Percentiles rank a stretch among this genome's conserved stretches.
Conservation (phyloP, 768 basidiomycete genomes). For the Suillus subalutaceus region DNA sequence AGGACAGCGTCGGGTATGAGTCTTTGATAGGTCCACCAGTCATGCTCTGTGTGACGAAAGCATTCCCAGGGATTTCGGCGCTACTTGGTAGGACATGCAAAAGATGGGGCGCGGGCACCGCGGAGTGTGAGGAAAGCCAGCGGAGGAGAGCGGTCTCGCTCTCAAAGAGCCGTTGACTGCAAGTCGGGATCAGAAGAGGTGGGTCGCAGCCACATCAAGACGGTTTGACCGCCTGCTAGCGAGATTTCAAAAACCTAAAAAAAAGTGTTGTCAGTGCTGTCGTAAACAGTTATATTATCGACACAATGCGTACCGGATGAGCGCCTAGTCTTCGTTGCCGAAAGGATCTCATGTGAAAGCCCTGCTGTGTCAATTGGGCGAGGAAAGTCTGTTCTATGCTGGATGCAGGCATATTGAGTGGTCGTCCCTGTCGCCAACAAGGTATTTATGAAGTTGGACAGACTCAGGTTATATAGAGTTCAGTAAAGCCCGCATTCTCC, state of each 20-base stretch:
- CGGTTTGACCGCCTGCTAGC: neutral
- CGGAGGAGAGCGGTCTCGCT: slow-evolving; percentile 4
- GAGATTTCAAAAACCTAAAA: slow-evolving; percentile 12
- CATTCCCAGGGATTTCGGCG: neutral
- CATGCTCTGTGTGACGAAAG: slow-evolving; percentile 4
- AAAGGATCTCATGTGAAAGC: slow-evolving; percentile 5
- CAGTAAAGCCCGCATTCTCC: neutral
- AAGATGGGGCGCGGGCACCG: slow-evolving; percentile 5
- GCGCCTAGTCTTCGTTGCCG: neutral
- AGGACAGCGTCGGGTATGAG: slow-evolving; percentile 6
- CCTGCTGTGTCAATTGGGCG: neutral
- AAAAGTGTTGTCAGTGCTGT: neutral
- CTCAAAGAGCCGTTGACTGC: slow-evolving; percentile 5
- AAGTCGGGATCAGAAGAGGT: neutral
- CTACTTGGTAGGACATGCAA: neutral
- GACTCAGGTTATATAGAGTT: neutral
- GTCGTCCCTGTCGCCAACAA: neutral
- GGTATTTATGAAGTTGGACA: neutral
- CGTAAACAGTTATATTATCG: neutral
- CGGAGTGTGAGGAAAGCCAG: slow-evolving; percentile 9
- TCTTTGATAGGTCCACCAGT: slow-evolving; percentile 4
- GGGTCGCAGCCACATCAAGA: slow-evolving; percentile 10
- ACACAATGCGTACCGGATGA: slow-evolving; percentile 4
- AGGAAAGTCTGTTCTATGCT: slow-evolving; percentile 7
- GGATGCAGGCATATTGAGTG: neutral